Evolutionary conservation across 306 rosid genomes (phyloP).

Genomic region (Luffa acutangula): DNA sequence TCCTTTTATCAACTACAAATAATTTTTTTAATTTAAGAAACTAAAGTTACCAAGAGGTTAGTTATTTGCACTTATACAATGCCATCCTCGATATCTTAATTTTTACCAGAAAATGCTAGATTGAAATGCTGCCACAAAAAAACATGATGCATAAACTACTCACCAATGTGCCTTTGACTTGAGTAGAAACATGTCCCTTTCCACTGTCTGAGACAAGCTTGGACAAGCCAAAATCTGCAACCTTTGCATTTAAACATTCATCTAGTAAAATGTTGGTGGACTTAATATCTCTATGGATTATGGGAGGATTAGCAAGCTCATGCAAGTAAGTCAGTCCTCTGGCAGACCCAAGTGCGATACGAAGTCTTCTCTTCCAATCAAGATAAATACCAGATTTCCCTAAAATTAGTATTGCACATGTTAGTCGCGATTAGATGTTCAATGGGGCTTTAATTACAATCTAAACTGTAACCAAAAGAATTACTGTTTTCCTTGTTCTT

Average conservation of each 20-base stretch:
- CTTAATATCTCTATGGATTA: slow-evolving; percentile 89
- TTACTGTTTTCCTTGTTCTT: background rate
- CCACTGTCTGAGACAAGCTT: slow-evolving; percentile 63
- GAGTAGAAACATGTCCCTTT: slow-evolving; percentile 89
- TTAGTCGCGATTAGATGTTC: background rate
- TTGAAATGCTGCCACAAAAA: background rate
- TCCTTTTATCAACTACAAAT: background rate
- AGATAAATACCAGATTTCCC: slow-evolving; percentile 75
- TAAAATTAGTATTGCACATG: background rate
- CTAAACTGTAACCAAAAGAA: background rate
- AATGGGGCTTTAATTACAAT: background rate
- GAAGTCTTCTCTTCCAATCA: slow-evolving; percentile 95
- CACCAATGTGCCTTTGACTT: slow-evolving; percentile 93
- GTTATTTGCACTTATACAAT: background rate
- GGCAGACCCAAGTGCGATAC: slow-evolving; percentile 87
- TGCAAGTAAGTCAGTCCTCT: slow-evolving; percentile 93
- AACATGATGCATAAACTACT: slow-evolving; percentile 9
- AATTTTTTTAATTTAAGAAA: background rate
- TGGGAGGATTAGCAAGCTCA: slow-evolving; percentile 96
- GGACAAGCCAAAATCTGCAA: slow-evolving; percentile 95
- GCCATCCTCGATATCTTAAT: background rate
- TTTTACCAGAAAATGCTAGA: background rate
- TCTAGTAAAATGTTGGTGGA: slow-evolving; percentile 73
- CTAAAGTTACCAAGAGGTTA: background rate
- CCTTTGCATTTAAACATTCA: slow-evolving; percentile 72